Evolutionary conservation across 345 rosid genomes (phyloP).

Genomic region (Excoecaria cochinchinensis): DNA sequence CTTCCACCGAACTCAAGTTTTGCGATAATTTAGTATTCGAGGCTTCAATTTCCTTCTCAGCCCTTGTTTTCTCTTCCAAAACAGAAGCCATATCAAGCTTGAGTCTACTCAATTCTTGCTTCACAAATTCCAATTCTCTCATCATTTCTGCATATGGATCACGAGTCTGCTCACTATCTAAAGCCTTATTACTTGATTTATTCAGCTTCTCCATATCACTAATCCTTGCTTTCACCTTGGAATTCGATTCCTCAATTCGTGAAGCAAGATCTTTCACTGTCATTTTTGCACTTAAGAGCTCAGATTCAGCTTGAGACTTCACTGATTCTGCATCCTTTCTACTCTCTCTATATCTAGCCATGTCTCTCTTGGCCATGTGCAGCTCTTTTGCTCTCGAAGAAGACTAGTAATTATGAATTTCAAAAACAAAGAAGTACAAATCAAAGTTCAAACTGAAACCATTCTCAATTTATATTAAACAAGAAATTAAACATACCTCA

Average conservation of each 20-base stretch:
- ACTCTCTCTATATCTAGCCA: slow-evolving; percentile 47
- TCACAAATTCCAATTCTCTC: slow-evolving; percentile 56
- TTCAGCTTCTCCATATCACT: slow-evolving; percentile 30
- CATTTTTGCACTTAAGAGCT: slow-evolving; percentile 44
- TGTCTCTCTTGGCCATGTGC: slow-evolving; percentile 52
- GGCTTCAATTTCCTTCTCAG: slow-evolving; percentile 46
- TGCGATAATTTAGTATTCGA: slow-evolving; percentile 29
- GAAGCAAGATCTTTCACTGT: slow-evolving; percentile 47
- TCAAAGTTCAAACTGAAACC: neutral
- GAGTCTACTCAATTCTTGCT: slow-evolving; percentile 62
- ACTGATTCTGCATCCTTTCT: slow-evolving; percentile 45
- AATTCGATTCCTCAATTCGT: slow-evolving; percentile 46
- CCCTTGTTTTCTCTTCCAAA: slow-evolving; percentile 50
- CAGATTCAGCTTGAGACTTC: slow-evolving; percentile 52
- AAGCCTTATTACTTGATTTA: slow-evolving; percentile 22
- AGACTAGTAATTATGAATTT: slow-evolving; percentile 29
- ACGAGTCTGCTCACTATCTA: slow-evolving; percentile 19
- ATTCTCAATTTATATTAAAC: neutral
- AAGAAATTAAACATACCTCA: slow-evolving; percentile 39
- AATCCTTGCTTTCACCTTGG: slow-evolving; percentile 26
- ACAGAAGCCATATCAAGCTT: slow-evolving; percentile 74
- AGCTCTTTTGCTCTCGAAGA: slow-evolving; percentile 59
- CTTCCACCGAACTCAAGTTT: slow-evolving; percentile 36
- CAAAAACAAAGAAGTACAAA: neutral
- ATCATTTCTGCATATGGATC: slow-evolving; percentile 36